These are phyloP conservation scores for Cordyceps sp. DNA, from an alignment of 2,329 filamentous ascomycete genomes.

Conservation along the genomic window DNA sequence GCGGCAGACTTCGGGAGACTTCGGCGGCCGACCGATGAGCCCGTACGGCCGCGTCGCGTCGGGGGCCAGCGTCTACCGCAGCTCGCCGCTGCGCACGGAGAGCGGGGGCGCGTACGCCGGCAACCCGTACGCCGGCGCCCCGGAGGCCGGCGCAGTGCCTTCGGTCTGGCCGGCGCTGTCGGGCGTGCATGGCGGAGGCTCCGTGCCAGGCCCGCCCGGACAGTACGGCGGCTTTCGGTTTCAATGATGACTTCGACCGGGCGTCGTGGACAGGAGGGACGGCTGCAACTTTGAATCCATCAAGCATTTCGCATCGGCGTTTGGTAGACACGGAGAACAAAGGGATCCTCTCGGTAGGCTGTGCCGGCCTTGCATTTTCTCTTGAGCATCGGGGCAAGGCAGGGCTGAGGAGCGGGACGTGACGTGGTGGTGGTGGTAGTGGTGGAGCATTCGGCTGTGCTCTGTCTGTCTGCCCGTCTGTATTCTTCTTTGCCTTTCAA, in stretches of 20 bases:
- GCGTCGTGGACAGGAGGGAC: not conserved
- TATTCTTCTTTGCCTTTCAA: too few relatives aligned
- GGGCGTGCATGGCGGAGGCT: slow-evolving; percentile 13
- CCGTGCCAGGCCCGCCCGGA: slow-evolving; percentile 13
- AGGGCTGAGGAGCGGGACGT: too few relatives aligned
- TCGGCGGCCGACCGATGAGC: slow-evolving; percentile 25
- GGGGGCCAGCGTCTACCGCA: slow-evolving; percentile 27
- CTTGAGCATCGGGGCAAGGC: too few relatives aligned
- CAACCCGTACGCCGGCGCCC: slow-evolving; percentile 14
- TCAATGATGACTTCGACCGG: slow-evolving; percentile 4
- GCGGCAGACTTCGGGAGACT: slow-evolving; percentile 26
- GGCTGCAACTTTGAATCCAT: not conserved
- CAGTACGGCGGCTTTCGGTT: slow-evolving; percentile 20
- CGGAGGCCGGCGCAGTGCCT: slow-evolving; percentile 7
- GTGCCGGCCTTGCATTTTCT: too few relatives aligned
- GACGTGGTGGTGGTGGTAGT: too few relatives aligned
- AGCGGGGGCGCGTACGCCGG: slow-evolving; percentile 10
- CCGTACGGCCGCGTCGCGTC: slow-evolving; percentile 28
- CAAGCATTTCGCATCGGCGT: not conserved
- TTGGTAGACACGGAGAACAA: too few relatives aligned
- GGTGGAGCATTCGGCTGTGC: too few relatives aligned
- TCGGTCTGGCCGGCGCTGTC: slow-evolving; percentile 13
- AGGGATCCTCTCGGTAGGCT: too few relatives aligned
- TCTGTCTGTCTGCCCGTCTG: too few relatives aligned
- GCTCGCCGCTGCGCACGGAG: slow-evolving; percentile 33